phyloP scores from a whole-genome alignment of 306 rosid species.

The Bauhinia variegata region DNA sequence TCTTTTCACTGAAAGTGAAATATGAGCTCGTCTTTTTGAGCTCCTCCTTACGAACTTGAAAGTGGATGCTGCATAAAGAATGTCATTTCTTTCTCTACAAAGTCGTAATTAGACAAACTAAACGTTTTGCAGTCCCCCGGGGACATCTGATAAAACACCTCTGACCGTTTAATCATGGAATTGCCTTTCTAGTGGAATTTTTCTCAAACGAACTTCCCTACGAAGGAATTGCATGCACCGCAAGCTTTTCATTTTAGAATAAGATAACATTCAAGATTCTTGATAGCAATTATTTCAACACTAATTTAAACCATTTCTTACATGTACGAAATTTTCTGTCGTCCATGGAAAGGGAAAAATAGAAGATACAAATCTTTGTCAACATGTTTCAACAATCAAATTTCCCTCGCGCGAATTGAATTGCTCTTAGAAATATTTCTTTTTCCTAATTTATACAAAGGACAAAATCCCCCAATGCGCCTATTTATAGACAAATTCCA shows the following conservation, averaged over 20 bases:
- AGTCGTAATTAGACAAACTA: background rate
- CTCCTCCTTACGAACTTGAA: no score
- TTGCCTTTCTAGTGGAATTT: no score
- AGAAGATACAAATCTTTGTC: no score
- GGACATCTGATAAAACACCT: background rate
- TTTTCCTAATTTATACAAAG: background rate
- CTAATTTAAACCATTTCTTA: no score
- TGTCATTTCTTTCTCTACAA: background rate
- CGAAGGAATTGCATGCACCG: no score
- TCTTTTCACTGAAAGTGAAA: background rate
- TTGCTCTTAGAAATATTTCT: conserved; percentile 7
- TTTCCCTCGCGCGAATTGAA: conserved; percentile 8
- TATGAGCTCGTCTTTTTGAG: background rate
- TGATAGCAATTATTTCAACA: no score
- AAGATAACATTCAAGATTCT: no score
- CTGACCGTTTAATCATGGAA: background rate
- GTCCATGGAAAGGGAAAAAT: no score
- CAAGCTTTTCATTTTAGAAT: conserved; percentile 9
- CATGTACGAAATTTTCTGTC: no score
- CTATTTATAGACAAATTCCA: background rate
- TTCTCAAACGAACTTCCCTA: no score
- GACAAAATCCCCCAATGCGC: background rate
- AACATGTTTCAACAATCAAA: conserved; percentile 20
- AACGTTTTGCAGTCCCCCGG: no score
- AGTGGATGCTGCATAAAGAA: background rate